Evolutionary conservation across 495 filamentous ascomycete genomes (phyloP), one percentile per base, ranked within the genome.

Genomic region (Rhypophila decipiens): DNA sequence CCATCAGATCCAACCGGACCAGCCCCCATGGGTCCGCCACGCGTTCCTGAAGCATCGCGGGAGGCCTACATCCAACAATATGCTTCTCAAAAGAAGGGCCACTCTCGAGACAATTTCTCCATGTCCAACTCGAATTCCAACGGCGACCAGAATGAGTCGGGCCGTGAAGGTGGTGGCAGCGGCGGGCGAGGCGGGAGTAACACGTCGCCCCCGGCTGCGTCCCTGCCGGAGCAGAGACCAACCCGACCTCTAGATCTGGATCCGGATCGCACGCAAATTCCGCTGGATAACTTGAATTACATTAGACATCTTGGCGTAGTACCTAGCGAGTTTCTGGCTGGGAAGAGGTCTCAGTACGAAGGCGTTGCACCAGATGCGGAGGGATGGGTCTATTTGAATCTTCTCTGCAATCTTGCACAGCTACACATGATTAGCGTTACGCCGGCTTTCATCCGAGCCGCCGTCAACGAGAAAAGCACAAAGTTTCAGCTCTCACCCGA

Each of bases 341-440:
- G 20, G 2, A 31, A 34, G 24, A 52, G 55, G 24, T 1, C 38
- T 8, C 44, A 33, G 33, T 48, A 57, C 10, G 42, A 64, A 15
- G 72, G 83, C 49, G 67, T 75, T 22, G 68, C 71, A 27, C 67
- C 73, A 13, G 69, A 76, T 47, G 69, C 66, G 12, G 74, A 78
- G 46, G 84, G 83, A 13, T 91, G 86, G 86, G 77, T 90, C 11
- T 89, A 87, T 55, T 73, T 91, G n/a, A 90, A 89, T 53, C 67
- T 91, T 15, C 73, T 91, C 23, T 81, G 77, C 59, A 88, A 86
- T 65, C 78, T 91, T 70, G 86, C 86, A 2, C 86, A 90, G 63
- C 69, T 91, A 18, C 85, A 88, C 58, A 87, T 85, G 2, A 69
- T 87, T 47, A 87, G 83, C 55, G 85, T 90, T 20, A 88, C 86